Evolutionary conservation across 2,329 filamentous ascomycete genomes (phyloP), one percentile per base, ranked within the genome.

Genomic region (Metarhizium brunneum): DNA sequence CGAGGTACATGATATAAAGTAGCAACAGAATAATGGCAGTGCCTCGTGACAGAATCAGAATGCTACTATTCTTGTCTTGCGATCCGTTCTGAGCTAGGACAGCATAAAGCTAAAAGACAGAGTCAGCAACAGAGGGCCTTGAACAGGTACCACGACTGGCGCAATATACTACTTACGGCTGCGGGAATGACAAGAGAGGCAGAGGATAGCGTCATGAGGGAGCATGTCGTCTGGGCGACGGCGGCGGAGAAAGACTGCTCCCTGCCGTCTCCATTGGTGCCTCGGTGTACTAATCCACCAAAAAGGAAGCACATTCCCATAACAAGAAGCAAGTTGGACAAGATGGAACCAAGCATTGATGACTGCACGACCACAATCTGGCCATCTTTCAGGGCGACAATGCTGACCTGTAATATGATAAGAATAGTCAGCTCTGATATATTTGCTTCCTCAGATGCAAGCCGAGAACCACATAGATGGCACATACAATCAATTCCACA

Each of bases 351-450:
- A 38, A 97, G 84, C 92, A 97, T 97, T 60, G 90, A 95, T 20
- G 92, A 88, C 74, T 97, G 94, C n/a, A 97, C 92, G 61, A 97
- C 92, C 64, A 92, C 86, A 67, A 96, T 95, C 73, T 97, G 88
- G 60, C 85, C 84, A 63, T 94, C 84, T 61, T 78, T 83, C 49
- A 99, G 80, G 18, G 94, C 94, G 60, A 97, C 87, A 63, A 97
- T 92, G 69, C 90, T 95, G 68, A 95, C 89, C 88, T 92, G 66
- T 18, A 20, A n/a, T 13, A 30, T 13, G 6, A 30, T 14, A 48
- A 29, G 45, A 14, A 11, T 30, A 30, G 45, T 48, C 20, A 30
- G 45, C 43, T 20, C 6, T 47, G 20, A 45, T 11, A 7, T 43
- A 7, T 8, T 47, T 25, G 25, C 30, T 4, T n/a, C 25, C 20